Conservation (phyloP, 495 filamentous ascomycete genomes). For the Massariosphaeria phaeospora region DNA sequence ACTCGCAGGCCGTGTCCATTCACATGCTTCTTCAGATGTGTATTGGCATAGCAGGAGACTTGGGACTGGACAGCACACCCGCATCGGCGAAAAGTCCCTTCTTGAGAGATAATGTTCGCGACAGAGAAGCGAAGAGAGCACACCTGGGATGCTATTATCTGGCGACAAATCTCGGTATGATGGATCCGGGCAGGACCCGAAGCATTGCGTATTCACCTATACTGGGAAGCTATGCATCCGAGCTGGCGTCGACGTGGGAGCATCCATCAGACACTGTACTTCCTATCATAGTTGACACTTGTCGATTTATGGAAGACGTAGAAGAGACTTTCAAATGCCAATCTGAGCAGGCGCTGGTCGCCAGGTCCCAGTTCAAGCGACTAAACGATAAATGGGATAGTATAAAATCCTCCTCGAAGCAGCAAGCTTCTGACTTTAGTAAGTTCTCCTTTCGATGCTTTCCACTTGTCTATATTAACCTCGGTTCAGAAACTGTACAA, state of each 20-base stretch:
- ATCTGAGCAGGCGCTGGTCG: slow-evolving; percentile 14
- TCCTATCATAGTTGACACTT: slow-evolving; percentile 14
- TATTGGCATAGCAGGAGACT: slow-evolving; percentile 22
- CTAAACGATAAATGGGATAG: slow-evolving; percentile 20
- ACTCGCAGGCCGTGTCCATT: slow-evolving; percentile 19
- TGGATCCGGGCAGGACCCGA: slow-evolving; percentile 7
- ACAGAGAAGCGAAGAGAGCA: slow-evolving; percentile 22
- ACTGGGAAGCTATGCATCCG: slow-evolving; percentile 9
- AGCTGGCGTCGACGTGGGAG: slow-evolving; percentile 6
- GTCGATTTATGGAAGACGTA: slow-evolving; percentile 22
- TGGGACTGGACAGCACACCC: slow-evolving; percentile 11
- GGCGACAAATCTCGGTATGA: background rate
- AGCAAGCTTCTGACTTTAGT: slow-evolving; percentile 14
- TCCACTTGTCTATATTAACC: background rate
- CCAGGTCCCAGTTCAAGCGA: slow-evolving; percentile 15
- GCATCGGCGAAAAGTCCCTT: background rate
- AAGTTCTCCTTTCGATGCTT: background rate
- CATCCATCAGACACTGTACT: slow-evolving; percentile 11
- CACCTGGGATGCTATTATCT: slow-evolving; percentile 30
- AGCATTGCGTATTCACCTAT: slow-evolving; percentile 5
- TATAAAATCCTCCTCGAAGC: slow-evolving; percentile 6
- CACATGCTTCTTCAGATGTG: slow-evolving; percentile 29
- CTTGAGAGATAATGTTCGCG: slow-evolving; percentile 2
- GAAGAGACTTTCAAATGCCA: slow-evolving; percentile 21
- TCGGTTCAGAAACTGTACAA: slow-evolving; percentile 12